Evolutionary conservation across 2,329 filamentous ascomycete species (phyloP), one percentile per base, ranked within the genome.

Genomic region (Berkeleyomyces rouxiae): DNA sequence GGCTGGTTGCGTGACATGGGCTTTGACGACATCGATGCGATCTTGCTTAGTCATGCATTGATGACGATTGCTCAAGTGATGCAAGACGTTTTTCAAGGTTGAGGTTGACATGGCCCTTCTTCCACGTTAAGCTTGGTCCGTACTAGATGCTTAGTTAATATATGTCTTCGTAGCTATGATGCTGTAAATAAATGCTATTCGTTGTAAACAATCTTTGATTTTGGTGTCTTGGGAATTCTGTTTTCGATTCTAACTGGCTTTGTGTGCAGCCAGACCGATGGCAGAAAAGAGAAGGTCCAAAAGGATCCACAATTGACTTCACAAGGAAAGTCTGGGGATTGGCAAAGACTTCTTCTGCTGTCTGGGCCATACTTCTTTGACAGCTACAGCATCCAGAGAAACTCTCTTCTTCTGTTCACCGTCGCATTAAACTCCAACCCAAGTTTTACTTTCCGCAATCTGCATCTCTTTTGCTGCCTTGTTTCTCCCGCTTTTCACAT

Each of bases 231-330:
- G 23, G 23, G 23, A 2, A 23, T 23, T 23, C 2, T 23, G 23
- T 43, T 33, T 37, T 36, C 6, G 16, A 42, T n/a, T 59, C 7
- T 6, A 3, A 7, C 3, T 23, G 10, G 16, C 31, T 53, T 33
- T 53, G 49, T 53, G 49, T 33, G 13, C 49, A 23, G 49, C 6
- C 23, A 37, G 49, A 33, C n/a, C 49, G 23, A 33, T 11, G n/a
- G 49, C 33, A 53, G 42, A 63, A 63, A 63, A 39, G 4, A 62
- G 61, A n/a, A 62, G 53, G 23, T 37, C 33, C 44, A 13, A 33
- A 37, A 53, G 61, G 61, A 63, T 63, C 55, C 61, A 63, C 53
- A 59, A 44, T 63, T 63, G 53, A 59, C 53, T 57, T 63, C 61
- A 49, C 39, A 43, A 58, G 10, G 31, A 23, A 37, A 53, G 33